Percentiles rank a stretch among this genome's conserved stretches.
Evolutionary conservation across 768 basidiomycete species (phyloP).

Genomic region (Lentinula boryana): DNA sequence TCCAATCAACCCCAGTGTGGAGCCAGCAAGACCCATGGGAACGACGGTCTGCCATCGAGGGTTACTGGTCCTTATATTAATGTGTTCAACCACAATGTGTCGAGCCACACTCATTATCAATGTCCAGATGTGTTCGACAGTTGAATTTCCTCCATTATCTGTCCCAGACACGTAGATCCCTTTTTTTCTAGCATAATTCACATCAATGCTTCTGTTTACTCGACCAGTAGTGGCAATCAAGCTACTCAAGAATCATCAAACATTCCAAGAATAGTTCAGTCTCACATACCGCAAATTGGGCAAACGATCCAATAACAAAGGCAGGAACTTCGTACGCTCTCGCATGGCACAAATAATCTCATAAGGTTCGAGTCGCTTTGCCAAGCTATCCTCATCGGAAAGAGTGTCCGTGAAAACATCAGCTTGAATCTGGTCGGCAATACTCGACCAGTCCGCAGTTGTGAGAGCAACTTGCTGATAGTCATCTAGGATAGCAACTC

Average conservation of each 20-base stretch:
- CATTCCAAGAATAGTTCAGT: not conserved
- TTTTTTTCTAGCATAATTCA: conserved; percentile 35
- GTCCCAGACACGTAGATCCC: conserved; percentile 53
- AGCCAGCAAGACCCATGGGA: conserved; percentile 45
- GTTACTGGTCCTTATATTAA: conserved; percentile 36
- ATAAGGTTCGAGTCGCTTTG: conserved; percentile 42
- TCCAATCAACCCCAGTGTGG: conserved; percentile 56
- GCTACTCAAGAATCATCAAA: conserved; percentile 14
- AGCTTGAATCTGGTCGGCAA: conserved; percentile 29
- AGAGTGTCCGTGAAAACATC: conserved; percentile 50
- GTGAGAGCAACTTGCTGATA: conserved; percentile 49
- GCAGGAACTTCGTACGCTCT: conserved; percentile 55
- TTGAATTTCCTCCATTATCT: conserved; percentile 34
- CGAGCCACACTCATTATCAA: conserved; percentile 45
- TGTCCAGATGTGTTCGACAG: conserved; percentile 64
- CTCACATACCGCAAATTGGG: conserved; percentile 45
- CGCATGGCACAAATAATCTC: conserved; percentile 61
- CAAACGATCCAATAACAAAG: conserved; percentile 42
- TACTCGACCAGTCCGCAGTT: conserved; percentile 46
- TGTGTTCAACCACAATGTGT: conserved; percentile 43
- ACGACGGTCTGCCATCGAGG: conserved; percentile 49
- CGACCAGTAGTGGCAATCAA: conserved; percentile 55
- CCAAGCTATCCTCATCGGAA: conserved; percentile 43
- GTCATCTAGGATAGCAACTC: conserved; percentile 57
- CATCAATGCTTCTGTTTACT: conserved; percentile 44